These are phyloP conservation scores for Metarhizium brunneum DNA, from an alignment of 2,329 filamentous ascomycete genomes.

Conservation along the genomic window DNA sequence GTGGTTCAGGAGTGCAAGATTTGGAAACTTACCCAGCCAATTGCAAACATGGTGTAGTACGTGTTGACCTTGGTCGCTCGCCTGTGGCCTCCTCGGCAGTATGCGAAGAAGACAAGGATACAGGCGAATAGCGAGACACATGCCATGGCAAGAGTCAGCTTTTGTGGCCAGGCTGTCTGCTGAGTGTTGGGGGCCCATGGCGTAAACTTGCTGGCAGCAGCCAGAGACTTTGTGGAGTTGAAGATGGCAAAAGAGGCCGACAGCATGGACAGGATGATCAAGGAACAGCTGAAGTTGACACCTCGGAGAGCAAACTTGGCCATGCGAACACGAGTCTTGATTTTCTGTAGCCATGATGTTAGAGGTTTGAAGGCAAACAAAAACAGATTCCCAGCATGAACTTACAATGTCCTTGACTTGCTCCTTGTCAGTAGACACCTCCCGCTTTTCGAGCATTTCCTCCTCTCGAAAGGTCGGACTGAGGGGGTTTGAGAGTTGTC, in stretches of 20 bases:
- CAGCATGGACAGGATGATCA: conserved; percentile 89
- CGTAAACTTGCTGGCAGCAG: conserved; percentile 69
- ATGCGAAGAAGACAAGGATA: conserved; percentile 71
- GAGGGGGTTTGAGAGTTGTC: conserved; percentile 64
- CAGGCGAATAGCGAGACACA: conserved; percentile 74
- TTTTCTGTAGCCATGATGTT: conserved; percentile 52
- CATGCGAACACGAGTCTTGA: conserved; percentile 83
- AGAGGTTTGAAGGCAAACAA: not conserved
- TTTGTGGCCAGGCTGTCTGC: conserved; percentile 68
- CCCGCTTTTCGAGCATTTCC: conserved; percentile 75
- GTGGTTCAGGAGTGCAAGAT: not conserved
- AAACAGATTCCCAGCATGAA: conserved; percentile 11
- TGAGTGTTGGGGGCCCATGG: conserved; percentile 75
- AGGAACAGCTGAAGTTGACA: conserved; percentile 92
- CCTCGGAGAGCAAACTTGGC: conserved; percentile 93
- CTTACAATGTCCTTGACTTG: conserved; percentile 83
- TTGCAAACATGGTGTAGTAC: conserved; percentile 92
- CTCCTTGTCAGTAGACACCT: conserved; percentile 72
- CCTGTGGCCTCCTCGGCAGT: conserved; percentile 79
- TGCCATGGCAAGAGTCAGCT: conserved; percentile 68
- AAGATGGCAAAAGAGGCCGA: conserved; percentile 86
- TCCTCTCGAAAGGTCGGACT: conserved; percentile 92
- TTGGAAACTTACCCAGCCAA: conserved; percentile 52
- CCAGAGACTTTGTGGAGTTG: conserved; percentile 70
- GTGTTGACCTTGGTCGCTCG: conserved; percentile 87